phyloP scores from a whole-genome alignment of 2,329 filamentous ascomycete species.

The Fonsecaea nubica region DNA sequence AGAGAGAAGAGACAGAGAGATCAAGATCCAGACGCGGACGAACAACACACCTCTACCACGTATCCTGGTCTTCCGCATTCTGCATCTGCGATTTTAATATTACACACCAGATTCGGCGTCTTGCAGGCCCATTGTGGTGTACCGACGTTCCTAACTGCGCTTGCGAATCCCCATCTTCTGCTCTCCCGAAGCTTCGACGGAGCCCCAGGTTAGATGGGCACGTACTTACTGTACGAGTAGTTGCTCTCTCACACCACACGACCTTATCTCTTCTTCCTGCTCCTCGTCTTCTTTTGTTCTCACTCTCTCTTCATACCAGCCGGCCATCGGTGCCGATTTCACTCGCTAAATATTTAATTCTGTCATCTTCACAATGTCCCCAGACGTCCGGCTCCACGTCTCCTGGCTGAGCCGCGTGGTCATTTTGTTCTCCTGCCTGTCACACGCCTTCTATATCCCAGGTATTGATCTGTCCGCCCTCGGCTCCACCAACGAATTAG shows the following conservation, averaged over 20 bases:
- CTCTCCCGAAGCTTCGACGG: constrained; percentile 11
- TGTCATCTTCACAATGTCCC: constrained; percentile 39
- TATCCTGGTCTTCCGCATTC: not conserved
- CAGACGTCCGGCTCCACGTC: constrained; percentile 36
- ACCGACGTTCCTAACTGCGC: constrained; percentile 3
- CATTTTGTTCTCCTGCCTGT: constrained; percentile 59
- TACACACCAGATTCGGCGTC: constrained; percentile 1
- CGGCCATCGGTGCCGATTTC: constrained; percentile 63
- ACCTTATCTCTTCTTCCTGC: not conserved
- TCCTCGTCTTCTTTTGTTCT: constrained; percentile 16
- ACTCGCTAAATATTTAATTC: constrained; percentile 47
- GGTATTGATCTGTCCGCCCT: constrained; percentile 61
- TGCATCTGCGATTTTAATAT: not conserved
- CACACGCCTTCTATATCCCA: constrained; percentile 81
- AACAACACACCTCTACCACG: not conserved
- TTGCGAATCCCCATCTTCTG: constrained; percentile 12
- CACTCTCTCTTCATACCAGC: constrained; percentile 18
- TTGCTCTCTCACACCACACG: constrained; percentile 9
- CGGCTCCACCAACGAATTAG: not conserved
- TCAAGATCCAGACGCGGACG: not conserved
- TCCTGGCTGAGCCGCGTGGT: constrained; percentile 47
- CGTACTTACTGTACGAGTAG: constrained; percentile 6
- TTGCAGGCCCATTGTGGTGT: constrained; percentile 4
- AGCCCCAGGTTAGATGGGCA: constrained; percentile 12
- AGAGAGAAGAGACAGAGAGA: not conserved